Base-by-base conservation (phyloP, 2,329 filamentous ascomycete species). In the Stachybotrys chartarum region DNA sequence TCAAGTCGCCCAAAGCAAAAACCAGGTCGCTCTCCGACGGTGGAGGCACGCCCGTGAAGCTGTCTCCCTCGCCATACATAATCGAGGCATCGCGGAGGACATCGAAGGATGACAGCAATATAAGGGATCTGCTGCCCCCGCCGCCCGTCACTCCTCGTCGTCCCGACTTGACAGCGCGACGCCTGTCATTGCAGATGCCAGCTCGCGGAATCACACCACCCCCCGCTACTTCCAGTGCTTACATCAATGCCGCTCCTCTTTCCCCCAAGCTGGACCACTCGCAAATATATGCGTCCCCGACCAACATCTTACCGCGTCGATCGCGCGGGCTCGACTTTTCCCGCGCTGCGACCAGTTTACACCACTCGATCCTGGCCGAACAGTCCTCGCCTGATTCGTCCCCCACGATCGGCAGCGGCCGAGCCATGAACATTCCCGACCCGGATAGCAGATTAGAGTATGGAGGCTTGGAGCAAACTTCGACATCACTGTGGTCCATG, bases 251-350 rank as follows among this genome's bases (percentile, higher is more conserved):
- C n/a, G 74, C 75, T 30, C 90, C 91, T 62, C 79, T 93, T 57
- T 96, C 91, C 2, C 91, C 92, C 16, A 91, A 95, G 69, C 82
- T 94, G 59, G 91, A 96, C 70, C 82, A 89, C 55, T 87, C 87
- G 18, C 88, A 91, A 61, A 90, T 86, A 51, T 96, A 95, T 75
- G 88, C 88, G 47, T 93, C 91, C 1, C 91, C 92, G 2, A 87
- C 89, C 30, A 95, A 92, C 54, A 88, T 96, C 50, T 80, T 97
- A 7, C 93, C 93, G 17, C 85, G 93, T 60, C 86, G 92, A 58
- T 97, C 92, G 32, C 84, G 93, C 55, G 93, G 93, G 48, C 78
- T 97, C 58, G 93, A 97, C 73, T 97, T 96, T 71, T 93, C 93
- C 46, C 83, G 93, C 62, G 92, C 92, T 11, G 94, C 91, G 59